These are phyloP conservation scores for Diaporthe velutina DNA, from an alignment of 2,329 filamentous ascomycete species.

Conservation along the genomic window DNA sequence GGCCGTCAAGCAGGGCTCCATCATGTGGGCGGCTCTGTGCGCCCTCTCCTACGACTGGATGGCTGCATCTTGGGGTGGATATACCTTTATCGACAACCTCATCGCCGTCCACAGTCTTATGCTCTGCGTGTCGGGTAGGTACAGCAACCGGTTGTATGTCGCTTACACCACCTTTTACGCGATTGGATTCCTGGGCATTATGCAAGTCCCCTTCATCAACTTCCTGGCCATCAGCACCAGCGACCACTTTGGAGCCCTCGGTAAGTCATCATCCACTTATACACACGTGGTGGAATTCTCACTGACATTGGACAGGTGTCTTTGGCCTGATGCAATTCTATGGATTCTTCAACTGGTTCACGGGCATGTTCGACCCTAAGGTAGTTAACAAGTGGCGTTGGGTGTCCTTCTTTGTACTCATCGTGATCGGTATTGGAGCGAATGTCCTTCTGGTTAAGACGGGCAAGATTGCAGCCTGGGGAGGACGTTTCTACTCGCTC, in stretches of 20 bases:
- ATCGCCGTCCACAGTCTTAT: conserved; percentile 95
- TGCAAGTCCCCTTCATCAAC: conserved; percentile 99
- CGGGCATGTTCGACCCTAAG: conserved; percentile 87
- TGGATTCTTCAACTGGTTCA: conserved; percentile 91
- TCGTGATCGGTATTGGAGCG: conserved; percentile 83
- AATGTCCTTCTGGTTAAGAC: conserved; percentile 84
- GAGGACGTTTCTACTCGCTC: conserved; percentile 97
- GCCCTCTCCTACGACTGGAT: conserved; percentile 99
- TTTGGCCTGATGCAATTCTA: conserved; percentile 96
- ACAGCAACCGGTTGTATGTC: conserved; percentile 93
- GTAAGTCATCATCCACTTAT: conserved; percentile 61
- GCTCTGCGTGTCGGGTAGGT: conserved; percentile 95
- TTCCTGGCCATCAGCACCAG: conserved; percentile 97
- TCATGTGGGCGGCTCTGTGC: conserved; percentile 95
- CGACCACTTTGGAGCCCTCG: conserved; percentile 97
- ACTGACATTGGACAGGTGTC: conserved; percentile 71
- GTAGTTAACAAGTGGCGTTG: conserved; percentile 94
- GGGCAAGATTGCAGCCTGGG: conserved; percentile 96
- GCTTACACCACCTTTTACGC: conserved; percentile 99
- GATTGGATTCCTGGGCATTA: conserved; percentile 93
- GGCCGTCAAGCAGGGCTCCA: conserved; percentile 94
- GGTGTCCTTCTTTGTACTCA: conserved; percentile 79
- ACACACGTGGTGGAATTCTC: conserved; percentile 34
- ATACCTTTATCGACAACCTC: conserved; percentile 99
- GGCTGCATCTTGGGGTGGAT: conserved; percentile 99